Evolutionary conservation across 495 filamentous ascomycete genomes (phyloP).

Genomic region (Lepidopterella palustris): DNA sequence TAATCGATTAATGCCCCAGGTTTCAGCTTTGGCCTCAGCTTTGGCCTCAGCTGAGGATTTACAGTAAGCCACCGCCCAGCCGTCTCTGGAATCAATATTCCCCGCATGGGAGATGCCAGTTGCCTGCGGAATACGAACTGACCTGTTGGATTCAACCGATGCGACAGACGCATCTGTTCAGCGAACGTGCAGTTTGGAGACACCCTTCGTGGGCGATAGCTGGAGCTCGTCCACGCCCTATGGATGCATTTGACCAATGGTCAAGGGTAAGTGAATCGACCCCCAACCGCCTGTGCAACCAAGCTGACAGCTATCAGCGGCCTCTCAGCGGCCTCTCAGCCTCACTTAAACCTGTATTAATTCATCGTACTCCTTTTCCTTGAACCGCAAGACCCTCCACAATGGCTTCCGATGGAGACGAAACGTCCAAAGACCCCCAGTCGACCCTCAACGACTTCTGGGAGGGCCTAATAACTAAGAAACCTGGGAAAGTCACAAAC

Average conservation of each 20-base stretch:
- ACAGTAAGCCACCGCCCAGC: not conserved
- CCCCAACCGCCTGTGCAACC: not conserved
- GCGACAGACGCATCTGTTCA: not conserved
- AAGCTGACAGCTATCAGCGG: not conserved
- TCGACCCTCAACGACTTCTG: conserved; percentile 68
- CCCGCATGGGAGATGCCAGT: too few relatives aligned
- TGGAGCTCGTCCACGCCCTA: not conserved
- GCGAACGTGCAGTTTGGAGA: not conserved
- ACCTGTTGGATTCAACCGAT: too few relatives aligned
- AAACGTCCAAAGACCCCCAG: conserved; percentile 47
- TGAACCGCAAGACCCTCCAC: not conserved
- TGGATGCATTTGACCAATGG: not conserved
- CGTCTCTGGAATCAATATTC: too few relatives aligned
- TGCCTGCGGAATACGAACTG: too few relatives aligned
- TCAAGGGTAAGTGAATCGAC: not conserved
- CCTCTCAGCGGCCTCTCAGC: not conserved
- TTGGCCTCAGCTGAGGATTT: not conserved
- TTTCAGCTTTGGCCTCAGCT: not conserved
- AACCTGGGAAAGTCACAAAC: conserved; percentile 56
- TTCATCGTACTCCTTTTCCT: conserved; percentile 5
- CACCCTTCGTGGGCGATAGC: not conserved
- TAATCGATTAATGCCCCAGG: too few relatives aligned
- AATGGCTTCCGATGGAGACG: conserved; percentile 15
- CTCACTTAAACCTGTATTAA: too few relatives aligned
- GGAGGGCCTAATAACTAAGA: conserved; percentile 62